Conservation (phyloP, 2,329 filamentous ascomycete genomes). For the Ceratocystiopsis brevicomis region DNA sequence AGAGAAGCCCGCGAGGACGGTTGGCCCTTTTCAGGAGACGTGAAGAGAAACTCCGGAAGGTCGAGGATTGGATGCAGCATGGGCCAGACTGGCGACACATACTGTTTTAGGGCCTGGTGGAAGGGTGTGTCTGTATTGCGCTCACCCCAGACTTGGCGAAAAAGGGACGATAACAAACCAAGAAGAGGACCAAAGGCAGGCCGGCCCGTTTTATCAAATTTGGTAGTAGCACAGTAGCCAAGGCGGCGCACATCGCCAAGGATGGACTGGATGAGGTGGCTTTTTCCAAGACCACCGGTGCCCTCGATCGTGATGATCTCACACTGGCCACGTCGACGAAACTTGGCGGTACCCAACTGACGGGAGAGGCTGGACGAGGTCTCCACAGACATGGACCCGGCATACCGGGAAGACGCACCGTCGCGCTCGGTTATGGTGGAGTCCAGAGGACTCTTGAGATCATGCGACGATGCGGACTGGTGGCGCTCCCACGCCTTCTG, state of each 20-base stretch:
- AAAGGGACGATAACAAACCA: constrained; percentile 45
- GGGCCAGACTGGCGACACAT: constrained; percentile 44
- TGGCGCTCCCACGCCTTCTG: constrained; percentile 32
- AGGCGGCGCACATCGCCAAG: constrained; percentile 39
- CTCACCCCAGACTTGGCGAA: constrained; percentile 49
- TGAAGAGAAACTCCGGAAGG: constrained; percentile 49
- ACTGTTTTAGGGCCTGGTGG: constrained; percentile 41
- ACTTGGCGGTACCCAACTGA: constrained; percentile 37
- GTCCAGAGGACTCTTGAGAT: constrained; percentile 28
- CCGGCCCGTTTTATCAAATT: constrained; percentile 43
- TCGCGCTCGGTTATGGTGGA: constrained; percentile 24
- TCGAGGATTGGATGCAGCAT: constrained; percentile 41
- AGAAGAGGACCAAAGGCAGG: constrained; percentile 44
- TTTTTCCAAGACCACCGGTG: constrained; percentile 45
- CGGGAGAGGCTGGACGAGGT: constrained; percentile 31
- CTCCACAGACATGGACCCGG: constrained; percentile 20
- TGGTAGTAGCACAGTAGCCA: constrained; percentile 46
- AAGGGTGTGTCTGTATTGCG: constrained; percentile 45
- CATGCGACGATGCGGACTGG: constrained; percentile 30
- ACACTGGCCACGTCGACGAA: constrained; percentile 41
- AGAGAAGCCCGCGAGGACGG: too few species aligned
- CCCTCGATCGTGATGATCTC: constrained; percentile 44
- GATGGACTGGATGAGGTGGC: constrained; percentile 43
- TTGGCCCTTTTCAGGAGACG: not conserved
- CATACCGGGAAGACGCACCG: constrained; percentile 20